A percentile compares a stretch with the other conserved stretches of the same genome.
Conservation (phyloP, 129 eudicot species). For the Logfia minima region DNA sequence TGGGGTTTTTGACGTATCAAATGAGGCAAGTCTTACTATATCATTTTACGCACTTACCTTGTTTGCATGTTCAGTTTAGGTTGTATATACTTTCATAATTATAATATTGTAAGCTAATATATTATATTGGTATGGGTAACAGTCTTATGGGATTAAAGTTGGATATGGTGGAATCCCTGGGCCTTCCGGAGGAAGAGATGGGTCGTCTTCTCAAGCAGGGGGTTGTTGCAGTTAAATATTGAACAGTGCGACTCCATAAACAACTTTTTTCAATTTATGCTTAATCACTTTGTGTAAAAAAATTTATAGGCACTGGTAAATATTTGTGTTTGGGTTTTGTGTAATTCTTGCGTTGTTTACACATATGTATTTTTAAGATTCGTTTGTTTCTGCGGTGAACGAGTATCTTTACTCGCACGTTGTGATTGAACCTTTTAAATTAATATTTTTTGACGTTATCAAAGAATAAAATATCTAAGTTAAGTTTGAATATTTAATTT, state of each 20-base stretch:
- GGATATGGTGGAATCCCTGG: conserved; percentile 86
- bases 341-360: conserved; percentile 19
- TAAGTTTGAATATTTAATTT: no score
- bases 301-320: conserved; percentile 23
- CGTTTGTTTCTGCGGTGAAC: neutral
- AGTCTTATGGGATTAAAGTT: conserved; percentile 87
- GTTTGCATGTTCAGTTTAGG: neutral
- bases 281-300: conserved; percentile 3
- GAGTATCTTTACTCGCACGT: no score
- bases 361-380: conserved; percentile 8
- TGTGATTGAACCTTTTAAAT: no score
- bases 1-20: conserved; percentile 87
- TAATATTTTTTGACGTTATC: no score
- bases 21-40: conserved; percentile 55
- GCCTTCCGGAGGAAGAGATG: conserved; percentile 73
- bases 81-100: neutral
- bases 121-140: conserved; percentile 17
- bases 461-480: no score
- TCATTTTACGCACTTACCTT: neutral
- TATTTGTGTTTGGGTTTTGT: conserved; percentile 20
- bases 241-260: neutral
- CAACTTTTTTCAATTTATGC: conserved; percentile 8
- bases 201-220: conserved; percentile 61
- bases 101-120: neutral
- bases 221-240: conserved; percentile 61